Base-by-base conservation (phyloP, 2,329 filamentous ascomycete genomes). In the Venturia carpophila region DNA sequence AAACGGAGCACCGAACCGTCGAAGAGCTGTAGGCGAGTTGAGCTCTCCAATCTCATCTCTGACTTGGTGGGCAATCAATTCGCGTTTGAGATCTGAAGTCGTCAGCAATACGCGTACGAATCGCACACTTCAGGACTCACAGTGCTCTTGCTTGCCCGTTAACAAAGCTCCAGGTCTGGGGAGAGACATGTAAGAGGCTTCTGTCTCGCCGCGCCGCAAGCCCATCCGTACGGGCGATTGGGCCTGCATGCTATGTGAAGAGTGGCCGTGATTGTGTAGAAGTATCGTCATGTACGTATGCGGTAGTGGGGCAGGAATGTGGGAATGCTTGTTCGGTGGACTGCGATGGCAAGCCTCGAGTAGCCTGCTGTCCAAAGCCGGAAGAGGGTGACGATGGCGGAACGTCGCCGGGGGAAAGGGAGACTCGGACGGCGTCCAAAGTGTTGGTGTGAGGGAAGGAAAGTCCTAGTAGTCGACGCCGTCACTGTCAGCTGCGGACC, bases 91-190 rank as follows among this genome's bases (percentile, higher is more conserved):
- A 74, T 99, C 92, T 95, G 73, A 39, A 60, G 43, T 5, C 21
- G 63, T 45, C 30, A 39, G 67, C 30, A 58, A n/a, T 27, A 10
- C 10, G 39, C 39, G 30, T 27, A 37, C 66, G 66, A 52, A 37
- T 34, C 4, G 21, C 19, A 4, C 15, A 58, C 52, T 30, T 37
- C 52, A 58, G 11, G 27, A 47, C 87, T 71, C 76, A 96, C 92
- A 99, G 76, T 99, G 94, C 76, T 99, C 94, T 82, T 99, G 93
- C 79, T 97, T 97, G 70, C 94, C 94, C 0, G 92, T 96, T 73
- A 99, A 79, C 68, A 87, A 78, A 62, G 84, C 83, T 27, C 82
- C 83, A 42, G 80, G 78, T n/a, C 80, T 81, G 61, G 81, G 80
- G 65, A 78, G 73, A 34, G 79, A 80, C 66, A 74, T 71, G 49